Evolutionary conservation across 805 yeast genomes (phyloP).

Genomic region (Cyberlindnera maritima): DNA sequence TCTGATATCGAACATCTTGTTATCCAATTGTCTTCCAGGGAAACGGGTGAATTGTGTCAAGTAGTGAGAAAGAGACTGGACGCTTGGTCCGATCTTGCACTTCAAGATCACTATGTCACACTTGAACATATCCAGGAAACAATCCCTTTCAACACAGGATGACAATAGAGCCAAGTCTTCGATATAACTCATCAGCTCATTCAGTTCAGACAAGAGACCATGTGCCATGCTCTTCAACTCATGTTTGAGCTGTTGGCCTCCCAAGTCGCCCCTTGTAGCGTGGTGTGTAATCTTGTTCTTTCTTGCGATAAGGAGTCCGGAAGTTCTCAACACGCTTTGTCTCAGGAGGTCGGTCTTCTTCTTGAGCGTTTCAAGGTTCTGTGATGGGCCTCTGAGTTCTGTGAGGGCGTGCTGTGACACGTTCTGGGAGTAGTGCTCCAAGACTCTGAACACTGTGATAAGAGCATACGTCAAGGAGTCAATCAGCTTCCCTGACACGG

Average conservation of each 20-base stretch:
- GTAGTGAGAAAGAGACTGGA: background rate
- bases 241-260: background rate
- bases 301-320: slow-evolving; percentile 4
- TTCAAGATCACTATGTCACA: slow-evolving; percentile 6
- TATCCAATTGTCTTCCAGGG: background rate
- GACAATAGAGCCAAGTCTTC: slow-evolving; percentile 4
- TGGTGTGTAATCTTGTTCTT: slow-evolving; percentile 9
- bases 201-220: background rate
- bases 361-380: background rate
- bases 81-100: slow-evolving; percentile 2
- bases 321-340: slow-evolving; percentile 2
- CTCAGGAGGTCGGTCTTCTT: background rate
- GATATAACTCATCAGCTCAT: background rate
- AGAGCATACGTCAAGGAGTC: slow-evolving; percentile 8
- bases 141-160: slow-evolving; percentile 7
- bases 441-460: slow-evolving; percentile 6
- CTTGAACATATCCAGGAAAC: slow-evolving; percentile 10
- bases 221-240: slow-evolving; percentile 2
- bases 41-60: background rate
- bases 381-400: background rate
- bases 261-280: background rate
- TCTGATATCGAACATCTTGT: background rate
- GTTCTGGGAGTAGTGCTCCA: slow-evolving; percentile 8
- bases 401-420: background rate
- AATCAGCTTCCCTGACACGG: slow-evolving; percentile 2